Percentiles rank a stretch among this genome's conserved stretches.
Conservation (phyloP, 2,329 filamentous ascomycete genomes). For the Myriosclerotinia duriaeana region DNA sequence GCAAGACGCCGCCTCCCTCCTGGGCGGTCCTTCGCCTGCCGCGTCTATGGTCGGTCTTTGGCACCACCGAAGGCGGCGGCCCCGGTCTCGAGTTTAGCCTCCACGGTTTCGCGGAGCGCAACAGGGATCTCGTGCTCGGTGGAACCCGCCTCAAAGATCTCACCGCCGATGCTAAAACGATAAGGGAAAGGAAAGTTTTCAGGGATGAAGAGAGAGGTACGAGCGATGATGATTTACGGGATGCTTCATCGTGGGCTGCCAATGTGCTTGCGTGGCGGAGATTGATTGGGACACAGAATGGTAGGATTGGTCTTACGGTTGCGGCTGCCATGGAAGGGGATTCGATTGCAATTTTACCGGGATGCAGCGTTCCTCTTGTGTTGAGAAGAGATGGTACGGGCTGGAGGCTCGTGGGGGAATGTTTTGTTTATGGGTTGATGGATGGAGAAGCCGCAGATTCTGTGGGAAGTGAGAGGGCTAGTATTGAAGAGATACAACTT, state of each 20-base stretch:
- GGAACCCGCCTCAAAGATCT: slow-evolving; percentile 14
- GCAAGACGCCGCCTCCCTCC: slow-evolving; percentile 11
- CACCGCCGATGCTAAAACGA: slow-evolving; percentile 5
- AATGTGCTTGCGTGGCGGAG: slow-evolving; percentile 23
- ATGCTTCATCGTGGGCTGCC: slow-evolving; percentile 18
- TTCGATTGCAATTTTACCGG: slow-evolving; percentile 8
- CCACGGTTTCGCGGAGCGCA: slow-evolving; percentile 2
- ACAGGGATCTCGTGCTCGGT: slow-evolving; percentile 5
- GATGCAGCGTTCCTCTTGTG: slow-evolving; percentile 19
- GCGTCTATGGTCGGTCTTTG: neutral
- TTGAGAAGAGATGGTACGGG: neutral
- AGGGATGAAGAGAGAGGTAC: slow-evolving; percentile 6
- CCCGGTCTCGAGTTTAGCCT: slow-evolving; percentile 13
- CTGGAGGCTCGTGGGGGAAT: slow-evolving; percentile 26
- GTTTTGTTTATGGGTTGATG: slow-evolving; percentile 29
- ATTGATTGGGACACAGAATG: slow-evolving; percentile 9
- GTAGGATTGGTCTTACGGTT: slow-evolving; percentile 11
- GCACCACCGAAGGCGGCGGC: slow-evolving; percentile 7
- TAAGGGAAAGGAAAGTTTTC: slow-evolving; percentile 6
- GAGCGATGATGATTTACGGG: slow-evolving; percentile 7
- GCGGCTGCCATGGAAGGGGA: slow-evolving; percentile 12
- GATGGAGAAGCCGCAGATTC: slow-evolving; percentile 25
- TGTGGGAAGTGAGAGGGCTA: neutral
- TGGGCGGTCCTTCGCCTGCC: slow-evolving; percentile 20
- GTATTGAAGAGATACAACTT: slow-evolving; percentile 1